Evolutionary conservation across 169 alveolate genomes (phyloP).

Genomic region (Amoebophrya sp.): DNA sequence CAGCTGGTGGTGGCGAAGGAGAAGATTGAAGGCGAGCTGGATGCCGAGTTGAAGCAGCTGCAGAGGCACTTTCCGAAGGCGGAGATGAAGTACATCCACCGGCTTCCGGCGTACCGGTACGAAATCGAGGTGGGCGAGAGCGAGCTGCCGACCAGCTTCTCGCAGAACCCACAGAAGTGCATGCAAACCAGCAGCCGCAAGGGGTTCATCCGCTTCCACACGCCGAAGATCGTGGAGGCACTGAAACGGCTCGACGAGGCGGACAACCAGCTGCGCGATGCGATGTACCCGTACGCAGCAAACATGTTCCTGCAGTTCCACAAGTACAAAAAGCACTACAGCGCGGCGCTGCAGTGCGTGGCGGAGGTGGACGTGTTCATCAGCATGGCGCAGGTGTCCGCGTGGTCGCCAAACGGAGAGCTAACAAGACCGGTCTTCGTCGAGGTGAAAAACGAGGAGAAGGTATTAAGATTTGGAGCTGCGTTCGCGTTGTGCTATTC

Average conservation of each 20-base stretch:
- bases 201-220: constrained; percentile 75
- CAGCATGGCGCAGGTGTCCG: constrained; percentile 56
- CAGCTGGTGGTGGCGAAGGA: neutral
- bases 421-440: neutral
- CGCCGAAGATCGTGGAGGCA: constrained; percentile 46
- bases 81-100: constrained; percentile 14
- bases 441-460: neutral
- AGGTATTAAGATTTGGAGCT: neutral
- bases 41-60: constrained; percentile 9
- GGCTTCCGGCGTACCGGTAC: constrained; percentile 26
- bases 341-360: constrained; percentile 45
- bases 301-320: constrained; percentile 56
- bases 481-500: neutral
- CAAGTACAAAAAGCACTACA: constrained; percentile 45
- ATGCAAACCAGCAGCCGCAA: constrained; percentile 53
- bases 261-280: constrained; percentile 62
- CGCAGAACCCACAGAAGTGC: constrained; percentile 48
- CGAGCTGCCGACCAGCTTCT: constrained; percentile 15
- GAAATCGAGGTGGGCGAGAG: constrained; percentile 57
- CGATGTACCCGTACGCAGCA: constrained; percentile 57
- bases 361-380: constrained; percentile 82
- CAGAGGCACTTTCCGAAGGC: constrained; percentile 15
- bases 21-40: constrained; percentile 2
- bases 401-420: neutral
- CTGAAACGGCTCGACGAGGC: constrained; percentile 59